Base-by-base conservation (phyloP, 495 filamentous ascomycete genomes). In the Penicillium egyptiacum region DNA sequence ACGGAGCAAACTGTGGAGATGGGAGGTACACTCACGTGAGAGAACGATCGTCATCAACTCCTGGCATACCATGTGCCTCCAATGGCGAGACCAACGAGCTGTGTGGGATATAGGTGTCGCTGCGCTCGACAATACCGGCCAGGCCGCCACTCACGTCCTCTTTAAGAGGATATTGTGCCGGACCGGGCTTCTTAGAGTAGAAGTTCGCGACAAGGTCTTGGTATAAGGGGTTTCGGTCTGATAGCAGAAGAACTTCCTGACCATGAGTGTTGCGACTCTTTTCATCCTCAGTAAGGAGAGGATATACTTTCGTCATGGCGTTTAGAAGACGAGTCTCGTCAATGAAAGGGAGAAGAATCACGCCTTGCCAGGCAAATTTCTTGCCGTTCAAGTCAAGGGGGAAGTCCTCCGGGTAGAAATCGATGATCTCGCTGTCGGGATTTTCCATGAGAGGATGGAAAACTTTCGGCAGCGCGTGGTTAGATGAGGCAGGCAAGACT, bases 331-430 rank as follows among this genome's bases (percentile, higher is more conserved):
- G 83, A 50, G 86, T 86, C 74, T 94, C 94, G 68, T 99, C 92
- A 62, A 99, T 98, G 72, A 96, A 99, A 0, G 94, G 94, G 19
- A 99, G 83, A 28, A 98, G 75, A 22, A 89, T 90, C 41, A 98
- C 91, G 59, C 94, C 94, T 66, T 99, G 93, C 94, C 94, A 99
- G 2, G 91, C 89, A 72, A 96, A 95, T 68, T 98, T 99, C 78
- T 98, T 98, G 56, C 94, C 94, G 55, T 99, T 98, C 52, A 98
- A 73, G 67, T 99, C 94, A 53, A 96, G 80, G 4, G 86, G 82
- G 67, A 99, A 99, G 40, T 96, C 90, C 63, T 91, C 89, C 0
- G 95, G 95, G 63, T 99, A 99, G 73, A 98, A 99, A 62, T 99
- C 93, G 50, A 94, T 87, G 56, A 99, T 99, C 53, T 91, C 86